Conservation (phyloP, 768 basidiomycete genomes). For the Asterophora lycoperdoides region DNA sequence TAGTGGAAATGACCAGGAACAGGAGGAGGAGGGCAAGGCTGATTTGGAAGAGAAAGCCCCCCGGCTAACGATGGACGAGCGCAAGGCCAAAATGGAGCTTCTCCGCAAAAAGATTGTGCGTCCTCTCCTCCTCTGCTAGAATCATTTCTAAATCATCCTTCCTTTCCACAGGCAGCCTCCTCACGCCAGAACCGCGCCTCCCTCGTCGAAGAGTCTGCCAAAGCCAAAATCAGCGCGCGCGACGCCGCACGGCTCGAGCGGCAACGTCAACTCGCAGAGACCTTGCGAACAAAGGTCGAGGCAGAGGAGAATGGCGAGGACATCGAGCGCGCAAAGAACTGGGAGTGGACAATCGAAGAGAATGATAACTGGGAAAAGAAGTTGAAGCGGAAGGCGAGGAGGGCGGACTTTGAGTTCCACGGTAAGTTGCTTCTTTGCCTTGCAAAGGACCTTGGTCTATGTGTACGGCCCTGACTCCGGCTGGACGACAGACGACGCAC, state of each 20-base stretch:
- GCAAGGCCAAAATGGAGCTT: constrained; percentile 72
- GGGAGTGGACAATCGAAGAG: constrained; percentile 94
- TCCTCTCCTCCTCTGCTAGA: constrained; percentile 11
- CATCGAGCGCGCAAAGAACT: constrained; percentile 84
- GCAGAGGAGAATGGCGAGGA: constrained; percentile 93
- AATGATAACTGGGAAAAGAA: constrained; percentile 97
- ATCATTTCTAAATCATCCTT: background rate
- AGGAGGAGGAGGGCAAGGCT: constrained; percentile 15
- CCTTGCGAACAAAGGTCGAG: constrained; percentile 76
- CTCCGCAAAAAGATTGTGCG: constrained; percentile 78
- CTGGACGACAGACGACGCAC: constrained; percentile 67
- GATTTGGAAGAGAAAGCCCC: constrained; percentile 1
- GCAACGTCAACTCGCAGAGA: constrained; percentile 88
- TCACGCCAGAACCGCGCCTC: constrained; percentile 81
- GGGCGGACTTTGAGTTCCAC: constrained; percentile 89
- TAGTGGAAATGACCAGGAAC: constrained; percentile 20
- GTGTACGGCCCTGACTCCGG: background rate
- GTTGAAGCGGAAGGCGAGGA: constrained; percentile 70
- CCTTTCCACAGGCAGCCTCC: constrained; percentile 57
- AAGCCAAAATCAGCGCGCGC: constrained; percentile 68
- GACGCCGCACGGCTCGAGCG: constrained; percentile 83
- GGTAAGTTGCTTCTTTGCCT: constrained; percentile 52
- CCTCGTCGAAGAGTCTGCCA: constrained; percentile 80
- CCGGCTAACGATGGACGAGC: constrained; percentile 58
- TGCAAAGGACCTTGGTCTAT: constrained; percentile 3